Evolutionary conservation across 1,284 basidiomycete species (phyloP), one percentile per base, ranked within the genome.

Genomic region (Sporisorium exsertum): DNA sequence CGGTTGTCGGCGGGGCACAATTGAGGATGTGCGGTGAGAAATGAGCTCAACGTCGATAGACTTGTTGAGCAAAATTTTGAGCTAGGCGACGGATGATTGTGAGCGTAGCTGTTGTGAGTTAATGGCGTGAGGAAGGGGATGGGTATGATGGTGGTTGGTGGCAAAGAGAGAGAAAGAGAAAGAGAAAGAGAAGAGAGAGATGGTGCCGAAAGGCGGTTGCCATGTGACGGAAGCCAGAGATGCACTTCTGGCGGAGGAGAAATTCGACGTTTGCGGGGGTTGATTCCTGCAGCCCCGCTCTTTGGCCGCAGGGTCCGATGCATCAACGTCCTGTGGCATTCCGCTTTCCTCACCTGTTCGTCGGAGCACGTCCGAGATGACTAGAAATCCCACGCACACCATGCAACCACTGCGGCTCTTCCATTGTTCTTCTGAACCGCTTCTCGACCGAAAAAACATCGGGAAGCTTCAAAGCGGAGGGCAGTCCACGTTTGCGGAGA

Each of bases 141-240:
- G n/a, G 47, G 16, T 46, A 10, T 7, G 29, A 32, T 50, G 49
- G 49, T 50, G 22, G 49, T 32, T 22, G 49, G 29, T 50, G 49
- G 47, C 27, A n/a, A 32, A 16, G 49, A 50, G 8, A 20, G n/a
- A 29, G 18, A 18, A 26, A 16, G 22, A 46, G 22, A 22, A 12
- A 26, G 8, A 27, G 15, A 40, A n/a, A 40, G 37, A 5, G 49
- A 32, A 29, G 18, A 20, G 49, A 29, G 16, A 49, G 47, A 46
- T 24, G 20, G 24, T 5, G 10, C 20, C 20, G 18, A 27, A 27
- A 27, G 24, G 26, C 15, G 26, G 24, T 35, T 13, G 33, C 33
- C 6, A 35, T 35, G 33, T 35, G 6, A 13, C 33, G 13, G 12
- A 35, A 35, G 13, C 9, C 7, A 9, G 33, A 35, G 33, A 15